A percentile compares a stretch with the other conserved stretches of the same genome.
Evolutionary conservation across 768 basidiomycete genomes (phyloP).

Genomic region (Paxillus involutus): DNA sequence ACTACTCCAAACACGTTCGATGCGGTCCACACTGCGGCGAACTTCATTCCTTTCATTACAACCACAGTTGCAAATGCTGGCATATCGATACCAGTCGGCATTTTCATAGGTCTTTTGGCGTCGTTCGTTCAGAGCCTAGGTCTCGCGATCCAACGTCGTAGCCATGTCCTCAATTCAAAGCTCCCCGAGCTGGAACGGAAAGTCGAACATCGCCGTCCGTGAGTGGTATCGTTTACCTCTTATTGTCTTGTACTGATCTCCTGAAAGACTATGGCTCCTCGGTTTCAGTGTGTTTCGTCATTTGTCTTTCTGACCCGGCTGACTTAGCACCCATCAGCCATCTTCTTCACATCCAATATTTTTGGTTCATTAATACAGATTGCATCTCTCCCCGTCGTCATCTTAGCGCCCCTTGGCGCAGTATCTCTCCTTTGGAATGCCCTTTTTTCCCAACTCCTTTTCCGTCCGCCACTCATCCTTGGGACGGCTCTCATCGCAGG

Average conservation of each 20-base stretch:
- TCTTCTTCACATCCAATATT: conserved; percentile 88
- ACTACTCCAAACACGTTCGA: background rate
- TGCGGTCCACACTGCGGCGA: background rate
- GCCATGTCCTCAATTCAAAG: conserved; percentile 80
- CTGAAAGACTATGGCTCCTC: conserved; percentile 75
- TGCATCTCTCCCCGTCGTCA: conserved; percentile 90
- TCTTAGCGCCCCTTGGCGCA: conserved; percentile 90
- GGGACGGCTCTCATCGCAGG: conserved; percentile 86
- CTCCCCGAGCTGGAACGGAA: conserved; percentile 63
- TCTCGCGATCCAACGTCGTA: conserved; percentile 91
- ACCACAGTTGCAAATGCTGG: conserved; percentile 12
- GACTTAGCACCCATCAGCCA: conserved; percentile 31
- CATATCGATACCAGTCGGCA: conserved; percentile 44
- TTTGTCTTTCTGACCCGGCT: background rate
- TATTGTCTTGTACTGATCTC: background rate
- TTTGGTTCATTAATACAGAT: conserved; percentile 90
- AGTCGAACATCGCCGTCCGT: conserved; percentile 81
- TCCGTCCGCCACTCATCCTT: conserved; percentile 81
- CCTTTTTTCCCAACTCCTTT: conserved; percentile 79
- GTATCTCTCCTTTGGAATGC: conserved; percentile 95
- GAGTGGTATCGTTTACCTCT: conserved; percentile 29
- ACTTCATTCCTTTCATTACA: background rate
- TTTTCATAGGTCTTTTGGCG: conserved; percentile 69
- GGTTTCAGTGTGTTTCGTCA: conserved; percentile 58
- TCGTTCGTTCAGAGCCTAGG: conserved; percentile 90